Evolutionary conservation across 148 eudicot genomes (phyloP).

Genomic region (Polygonum aviculare): DNA sequence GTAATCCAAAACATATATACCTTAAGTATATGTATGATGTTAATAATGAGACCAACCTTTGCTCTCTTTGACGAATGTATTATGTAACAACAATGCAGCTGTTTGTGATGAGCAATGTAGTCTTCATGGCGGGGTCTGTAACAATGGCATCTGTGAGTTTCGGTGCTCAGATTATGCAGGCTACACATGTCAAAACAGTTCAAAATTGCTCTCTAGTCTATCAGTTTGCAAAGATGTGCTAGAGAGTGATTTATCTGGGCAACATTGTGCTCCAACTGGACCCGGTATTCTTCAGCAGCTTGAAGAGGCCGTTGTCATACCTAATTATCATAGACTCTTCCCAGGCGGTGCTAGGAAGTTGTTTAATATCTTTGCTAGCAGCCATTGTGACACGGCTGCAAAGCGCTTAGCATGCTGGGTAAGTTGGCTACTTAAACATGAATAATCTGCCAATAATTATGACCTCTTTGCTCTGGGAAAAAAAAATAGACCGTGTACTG

Average conservation of each 20-base stretch:
- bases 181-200: slow-evolving; percentile 89
- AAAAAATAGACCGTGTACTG: no score
- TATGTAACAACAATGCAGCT: slow-evolving; percentile 34
- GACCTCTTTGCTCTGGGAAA: not conserved
- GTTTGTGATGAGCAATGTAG: slow-evolving; percentile 98
- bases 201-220: slow-evolving; percentile 58
- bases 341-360: slow-evolving; percentile 72
- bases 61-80: not conserved
- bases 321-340: slow-evolving; percentile 84
- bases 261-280: slow-evolving; percentile 94
- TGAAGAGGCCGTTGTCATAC: slow-evolving; percentile 92
- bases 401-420: slow-evolving; percentile 98
- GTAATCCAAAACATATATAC: no score
- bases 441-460: not conserved
- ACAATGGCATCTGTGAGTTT: slow-evolving; percentile 89
- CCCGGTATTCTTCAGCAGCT: slow-evolving; percentile 80
- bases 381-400: slow-evolving; percentile 84
- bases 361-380: slow-evolving; percentile 49
- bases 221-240: slow-evolving; percentile 80
- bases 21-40: not conserved
- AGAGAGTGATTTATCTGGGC: slow-evolving; percentile 53
- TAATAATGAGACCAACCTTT: not conserved
- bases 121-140: slow-evolving; percentile 98
- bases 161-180: slow-evolving; percentile 99
- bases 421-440: slow-evolving; percentile 14